Evolutionary conservation across 1,284 basidiomycete genomes (phyloP).

Genomic region (Erythrobasidium hasegawianum): DNA sequence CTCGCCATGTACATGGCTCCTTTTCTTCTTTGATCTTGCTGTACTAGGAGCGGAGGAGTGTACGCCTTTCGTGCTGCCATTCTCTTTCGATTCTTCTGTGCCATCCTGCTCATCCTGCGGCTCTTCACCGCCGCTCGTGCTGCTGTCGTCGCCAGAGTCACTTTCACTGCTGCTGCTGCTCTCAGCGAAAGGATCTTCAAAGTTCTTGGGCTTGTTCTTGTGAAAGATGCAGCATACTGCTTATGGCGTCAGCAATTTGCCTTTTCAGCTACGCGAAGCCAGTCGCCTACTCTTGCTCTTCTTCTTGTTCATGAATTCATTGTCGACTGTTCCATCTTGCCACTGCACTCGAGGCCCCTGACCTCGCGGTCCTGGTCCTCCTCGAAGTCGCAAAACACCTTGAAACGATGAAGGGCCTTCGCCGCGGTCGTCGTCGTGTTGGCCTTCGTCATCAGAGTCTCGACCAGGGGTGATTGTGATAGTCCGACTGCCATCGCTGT

Average conservation of each 20-base stretch:
- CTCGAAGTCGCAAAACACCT: conserved; percentile 25
- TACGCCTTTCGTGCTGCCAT: not conserved
- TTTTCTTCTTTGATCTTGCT: not conserved
- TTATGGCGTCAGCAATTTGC: not conserved
- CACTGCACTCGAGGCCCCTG: conserved; percentile 9
- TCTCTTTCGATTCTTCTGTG: not conserved
- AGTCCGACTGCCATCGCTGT: conserved; percentile 29
- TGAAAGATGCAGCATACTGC: conserved; percentile 33
- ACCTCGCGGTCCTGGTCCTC: conserved; percentile 17
- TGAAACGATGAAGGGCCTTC: not conserved
- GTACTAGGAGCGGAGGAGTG: not conserved
- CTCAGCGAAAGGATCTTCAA: conserved; percentile 34
- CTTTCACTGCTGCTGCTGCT: conserved; percentile 13
- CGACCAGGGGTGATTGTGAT: conserved; percentile 19
- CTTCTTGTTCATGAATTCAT: conserved; percentile 33
- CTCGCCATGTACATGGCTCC: not conserved
- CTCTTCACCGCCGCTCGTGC: not conserved
- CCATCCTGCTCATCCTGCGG: not conserved
- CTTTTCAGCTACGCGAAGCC: not conserved
- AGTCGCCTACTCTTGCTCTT: conserved; percentile 33
- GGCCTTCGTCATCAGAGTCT: not conserved
- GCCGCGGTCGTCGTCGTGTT: not conserved
- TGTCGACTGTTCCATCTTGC: conserved; percentile 32
- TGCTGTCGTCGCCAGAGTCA: not conserved
- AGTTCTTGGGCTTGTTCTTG: conserved; percentile 29